These are phyloP conservation scores for Heimioporus retisporus DNA, from an alignment of 1,284 basidiomycete species.

Conservation along the genomic window DNA sequence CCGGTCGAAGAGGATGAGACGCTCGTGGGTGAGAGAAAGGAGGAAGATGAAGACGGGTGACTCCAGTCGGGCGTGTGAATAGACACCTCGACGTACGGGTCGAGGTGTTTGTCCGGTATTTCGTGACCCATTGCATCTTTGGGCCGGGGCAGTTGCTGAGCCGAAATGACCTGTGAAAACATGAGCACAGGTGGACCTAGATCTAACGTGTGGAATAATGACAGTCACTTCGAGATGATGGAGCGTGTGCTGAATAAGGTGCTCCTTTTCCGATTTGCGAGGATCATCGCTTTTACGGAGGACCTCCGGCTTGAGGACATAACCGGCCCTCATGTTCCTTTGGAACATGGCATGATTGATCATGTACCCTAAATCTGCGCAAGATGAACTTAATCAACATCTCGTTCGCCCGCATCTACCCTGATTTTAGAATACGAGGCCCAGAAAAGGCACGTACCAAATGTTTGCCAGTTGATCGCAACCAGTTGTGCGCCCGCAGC, in stretches of 20 bases:
- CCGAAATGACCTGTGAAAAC: slow-evolving; percentile 80
- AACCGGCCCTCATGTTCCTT: slow-evolving; percentile 87
- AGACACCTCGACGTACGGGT: slow-evolving; percentile 85
- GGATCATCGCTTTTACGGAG: slow-evolving; percentile 69
- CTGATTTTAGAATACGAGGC: no score
- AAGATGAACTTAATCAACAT: no score
- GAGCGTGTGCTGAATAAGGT: slow-evolving; percentile 63
- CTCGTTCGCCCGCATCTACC: no score
- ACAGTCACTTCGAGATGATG: slow-evolving; percentile 77
- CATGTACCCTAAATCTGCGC: slow-evolving; percentile 84
- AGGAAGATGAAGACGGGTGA: slow-evolving; percentile 13
- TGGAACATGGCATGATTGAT: slow-evolving; percentile 97
- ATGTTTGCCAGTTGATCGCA: slow-evolving; percentile 98
- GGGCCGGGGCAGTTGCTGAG: slow-evolving; percentile 90
- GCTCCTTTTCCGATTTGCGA: slow-evolving; percentile 71
- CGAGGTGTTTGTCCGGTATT: slow-evolving; percentile 66
- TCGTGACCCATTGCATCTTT: slow-evolving; percentile 75
- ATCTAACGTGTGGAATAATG: not conserved
- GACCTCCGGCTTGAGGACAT: slow-evolving; percentile 90
- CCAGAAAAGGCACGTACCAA: slow-evolving; percentile 61
- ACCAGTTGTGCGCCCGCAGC: slow-evolving; percentile 93
- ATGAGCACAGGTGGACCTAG: no score
- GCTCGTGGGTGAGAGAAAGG: slow-evolving; percentile 15
- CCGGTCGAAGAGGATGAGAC: not conserved
- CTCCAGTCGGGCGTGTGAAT: slow-evolving; percentile 83